phyloP scores from a whole-genome alignment of 805 yeast genomes.

The Kodamaea lidongshanica region DNA sequence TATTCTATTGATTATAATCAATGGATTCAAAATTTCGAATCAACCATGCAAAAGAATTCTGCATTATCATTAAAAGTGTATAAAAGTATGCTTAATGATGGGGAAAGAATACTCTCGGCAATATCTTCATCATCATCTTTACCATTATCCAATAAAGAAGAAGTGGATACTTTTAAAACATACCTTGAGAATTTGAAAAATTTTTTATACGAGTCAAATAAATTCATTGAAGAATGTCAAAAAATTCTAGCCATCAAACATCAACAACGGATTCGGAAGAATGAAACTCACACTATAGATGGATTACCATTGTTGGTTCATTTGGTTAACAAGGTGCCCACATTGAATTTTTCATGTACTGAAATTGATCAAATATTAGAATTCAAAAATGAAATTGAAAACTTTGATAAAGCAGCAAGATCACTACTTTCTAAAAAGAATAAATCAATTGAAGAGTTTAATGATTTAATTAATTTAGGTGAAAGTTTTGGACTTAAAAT shows the following conservation, averaged over 20 bases:
- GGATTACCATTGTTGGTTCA: conserved; percentile 28
- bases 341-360: conserved; percentile 44
- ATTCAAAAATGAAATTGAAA: conserved; percentile 45
- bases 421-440: conserved; percentile 27
- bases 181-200: conserved; percentile 28
- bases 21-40: conserved; percentile 48
- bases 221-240: conserved; percentile 53
- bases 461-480: conserved; percentile 52
- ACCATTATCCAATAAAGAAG: conserved; percentile 5
- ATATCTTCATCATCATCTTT: conserved; percentile 24
- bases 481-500: conserved; percentile 53
- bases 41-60: conserved; percentile 28
- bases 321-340: conserved; percentile 43
- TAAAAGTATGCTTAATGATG: conserved; percentile 44
- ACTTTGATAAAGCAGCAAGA: conserved; percentile 45
- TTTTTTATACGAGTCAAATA: conserved; percentile 41
- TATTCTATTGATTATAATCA: conserved; percentile 41
- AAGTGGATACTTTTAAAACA: conserved; percentile 15
- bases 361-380: conserved; percentile 58
- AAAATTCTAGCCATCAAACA: conserved; percentile 46
- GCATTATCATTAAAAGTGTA: conserved; percentile 44
- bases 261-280: conserved; percentile 41
- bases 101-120: conserved; percentile 44
- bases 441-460: conserved; percentile 39
- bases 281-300: conserved; percentile 11